Evolutionary conservation across 2,329 filamentous ascomycete genomes (phyloP).

Genomic region (Colletotrichum incanum): DNA sequence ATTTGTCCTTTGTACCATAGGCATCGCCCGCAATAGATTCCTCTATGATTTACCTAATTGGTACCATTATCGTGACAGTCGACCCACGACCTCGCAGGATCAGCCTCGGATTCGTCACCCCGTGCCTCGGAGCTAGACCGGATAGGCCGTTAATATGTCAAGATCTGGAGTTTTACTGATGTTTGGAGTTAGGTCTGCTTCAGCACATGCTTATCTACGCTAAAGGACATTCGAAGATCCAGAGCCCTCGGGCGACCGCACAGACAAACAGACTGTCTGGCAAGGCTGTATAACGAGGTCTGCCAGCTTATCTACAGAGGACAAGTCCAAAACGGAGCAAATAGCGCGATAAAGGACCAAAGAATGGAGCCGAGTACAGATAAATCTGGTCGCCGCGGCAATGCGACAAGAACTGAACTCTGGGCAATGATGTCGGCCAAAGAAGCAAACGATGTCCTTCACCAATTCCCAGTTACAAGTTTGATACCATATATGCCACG

Average conservation of each 20-base stretch:
- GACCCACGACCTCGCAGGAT: neutral
- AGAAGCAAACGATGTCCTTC: neutral
- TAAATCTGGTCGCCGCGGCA: constrained; percentile 4
- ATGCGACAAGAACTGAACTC: neutral
- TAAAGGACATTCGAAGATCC: no score
- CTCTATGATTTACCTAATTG: constrained; percentile 34
- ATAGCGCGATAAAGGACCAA: constrained; percentile 3
- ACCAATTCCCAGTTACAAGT: neutral
- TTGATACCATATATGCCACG: neutral
- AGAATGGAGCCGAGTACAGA: neutral
- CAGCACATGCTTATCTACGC: neutral
- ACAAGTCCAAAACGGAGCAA: no score
- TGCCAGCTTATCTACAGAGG: neutral
- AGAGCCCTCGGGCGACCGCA: neutral
- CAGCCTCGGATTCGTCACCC: neutral
- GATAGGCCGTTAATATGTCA: neutral
- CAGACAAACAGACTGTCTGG: neutral
- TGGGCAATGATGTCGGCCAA: neutral
- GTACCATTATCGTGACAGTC: neutral
- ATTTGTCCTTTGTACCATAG: constrained; percentile 45
- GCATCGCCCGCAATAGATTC: constrained; percentile 45
- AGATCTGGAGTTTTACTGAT: neutral
- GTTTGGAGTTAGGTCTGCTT: neutral
- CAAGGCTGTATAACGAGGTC: neutral
- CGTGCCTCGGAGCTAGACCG: neutral